Conservation (phyloP, 495 filamentous ascomycete species). For the Pseudoneurospora amorphoporcata region DNA sequence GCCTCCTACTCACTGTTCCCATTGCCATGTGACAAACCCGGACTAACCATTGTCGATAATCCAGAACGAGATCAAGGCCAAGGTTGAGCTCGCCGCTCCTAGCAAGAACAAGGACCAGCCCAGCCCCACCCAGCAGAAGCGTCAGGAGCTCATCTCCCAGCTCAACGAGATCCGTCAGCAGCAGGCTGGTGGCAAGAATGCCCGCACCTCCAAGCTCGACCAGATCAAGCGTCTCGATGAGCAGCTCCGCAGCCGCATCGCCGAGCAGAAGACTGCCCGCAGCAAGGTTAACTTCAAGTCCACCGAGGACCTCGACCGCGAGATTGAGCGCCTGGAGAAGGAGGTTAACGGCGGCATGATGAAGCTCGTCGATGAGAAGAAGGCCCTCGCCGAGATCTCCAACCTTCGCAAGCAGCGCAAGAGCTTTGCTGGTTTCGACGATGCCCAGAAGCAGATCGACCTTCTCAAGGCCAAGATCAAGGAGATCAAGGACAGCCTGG, state of each 20-base stretch:
- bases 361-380: constrained; percentile 95
- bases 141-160: constrained; percentile 70
- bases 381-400: constrained; percentile 72
- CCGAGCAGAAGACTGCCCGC: constrained; percentile 74
- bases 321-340: constrained; percentile 70
- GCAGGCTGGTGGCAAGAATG: constrained; percentile 75
- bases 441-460: constrained; percentile 74
- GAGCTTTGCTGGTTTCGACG: constrained; percentile 74
- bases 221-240: constrained; percentile 79
- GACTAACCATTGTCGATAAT: constrained; percentile 4
- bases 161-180: constrained; percentile 62
- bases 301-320: constrained; percentile 73
- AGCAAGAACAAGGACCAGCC: constrained; percentile 58
- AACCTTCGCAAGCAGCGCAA: constrained; percentile 80
- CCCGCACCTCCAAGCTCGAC: constrained; percentile 62
- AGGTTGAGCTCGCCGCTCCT: constrained; percentile 67
- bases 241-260: constrained; percentile 66
- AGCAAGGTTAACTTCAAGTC: constrained; percentile 71
- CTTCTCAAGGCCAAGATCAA: constrained; percentile 75
- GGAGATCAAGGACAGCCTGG: constrained; percentile 71
- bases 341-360: constrained; percentile 77
- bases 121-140: constrained; percentile 61
- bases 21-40: not conserved
- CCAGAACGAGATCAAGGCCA: constrained; percentile 74
- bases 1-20: not conserved